phyloP scores from a whole-genome alignment of 208 protist genomes.

The Leishmania turanica region DNA sequence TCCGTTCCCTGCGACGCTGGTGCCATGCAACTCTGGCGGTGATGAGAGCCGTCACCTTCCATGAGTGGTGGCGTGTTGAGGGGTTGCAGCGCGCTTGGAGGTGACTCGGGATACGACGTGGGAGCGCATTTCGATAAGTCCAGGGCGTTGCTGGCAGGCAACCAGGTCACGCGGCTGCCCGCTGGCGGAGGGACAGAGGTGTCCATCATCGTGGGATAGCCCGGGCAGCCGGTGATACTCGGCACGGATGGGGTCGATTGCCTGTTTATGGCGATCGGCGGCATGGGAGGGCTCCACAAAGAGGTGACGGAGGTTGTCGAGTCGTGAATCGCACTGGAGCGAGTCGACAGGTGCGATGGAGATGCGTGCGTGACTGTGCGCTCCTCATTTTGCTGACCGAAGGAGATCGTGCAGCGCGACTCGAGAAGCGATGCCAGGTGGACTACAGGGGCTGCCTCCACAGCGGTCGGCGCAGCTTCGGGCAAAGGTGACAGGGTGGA shows the following conservation, averaged over 20 bases:
- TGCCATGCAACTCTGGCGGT: not conserved
- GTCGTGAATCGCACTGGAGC: not conserved
- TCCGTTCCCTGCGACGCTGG: not conserved
- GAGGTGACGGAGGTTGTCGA: not conserved
- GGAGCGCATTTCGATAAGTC: slow-evolving; percentile 1
- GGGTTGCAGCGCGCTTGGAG: not conserved
- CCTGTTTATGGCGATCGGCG: not conserved
- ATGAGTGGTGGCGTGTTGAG: not conserved
- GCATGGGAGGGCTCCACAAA: slow-evolving; percentile 1
- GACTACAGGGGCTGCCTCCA: too few relatives aligned
- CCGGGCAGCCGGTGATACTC: not conserved
- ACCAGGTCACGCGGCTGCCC: slow-evolving; percentile 11
- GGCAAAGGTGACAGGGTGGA: not conserved
- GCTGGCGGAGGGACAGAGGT: slow-evolving; percentile 8
- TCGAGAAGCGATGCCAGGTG: not conserved
- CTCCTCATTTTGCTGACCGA: not conserved
- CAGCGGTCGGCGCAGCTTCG: not conserved
- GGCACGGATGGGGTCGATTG: not conserved
- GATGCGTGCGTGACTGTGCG: not conserved
- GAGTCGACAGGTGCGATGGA: not conserved
- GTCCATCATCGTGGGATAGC: slow-evolving; percentile 15
- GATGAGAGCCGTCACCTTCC: not conserved
- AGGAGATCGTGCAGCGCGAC: not conserved
- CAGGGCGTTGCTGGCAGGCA: slow-evolving; percentile 5
- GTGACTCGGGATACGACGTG: not conserved